Evolutionary conservation across 352 stramenopile species (phyloP), one percentile per base, ranked within the genome.

Genomic region (Globisporangium alternatum): DNA sequence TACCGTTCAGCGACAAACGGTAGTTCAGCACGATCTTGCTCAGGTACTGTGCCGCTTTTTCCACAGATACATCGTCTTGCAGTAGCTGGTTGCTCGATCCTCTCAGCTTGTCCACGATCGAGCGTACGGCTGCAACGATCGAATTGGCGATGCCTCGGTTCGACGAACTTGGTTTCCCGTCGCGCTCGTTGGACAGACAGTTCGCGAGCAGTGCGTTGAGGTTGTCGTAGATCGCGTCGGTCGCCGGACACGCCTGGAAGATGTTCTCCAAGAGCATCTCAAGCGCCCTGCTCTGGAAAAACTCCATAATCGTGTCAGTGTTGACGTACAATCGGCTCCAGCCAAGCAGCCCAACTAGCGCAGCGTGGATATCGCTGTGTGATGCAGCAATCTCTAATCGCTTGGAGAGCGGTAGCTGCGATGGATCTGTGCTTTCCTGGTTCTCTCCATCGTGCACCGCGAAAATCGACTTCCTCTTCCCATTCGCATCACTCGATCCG

Each of bases 271-370:
- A 58, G 43, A 95, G 69, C 51, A 90, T 60, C 37, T 73, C 62
- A 48, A 95, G 72, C 33, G 86, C 82, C 19, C 81, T 60, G 64
- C 81, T 82, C 60, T 91, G 75, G 70, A 95, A 91, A 62, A 93
- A 87, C 28, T 67, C 62, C 45, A 86, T 64, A 56, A 91, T 82
- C n/a, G 81, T 82, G 13, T 90, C 82, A 5, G 80, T 83, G 68
- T 83, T 69, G 21, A 82, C 48, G 62, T 78, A 86, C 43, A 92
- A 44, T 15, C 77, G 73, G 41, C 83, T 93, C 86, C 86, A 95
- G 15, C 81, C 82, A 3, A 93, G 56, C 8, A 95, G 74, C 1
- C 86, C 86, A 28, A 89, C 74, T 12, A 95, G 80, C 33, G 83
- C 86, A 10, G 82, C 81, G 52, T 93, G 83, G 39, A 86, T 71